Base-by-base conservation (phyloP, 257 asterid species). In the Solanum bulbocastanum region DNA sequence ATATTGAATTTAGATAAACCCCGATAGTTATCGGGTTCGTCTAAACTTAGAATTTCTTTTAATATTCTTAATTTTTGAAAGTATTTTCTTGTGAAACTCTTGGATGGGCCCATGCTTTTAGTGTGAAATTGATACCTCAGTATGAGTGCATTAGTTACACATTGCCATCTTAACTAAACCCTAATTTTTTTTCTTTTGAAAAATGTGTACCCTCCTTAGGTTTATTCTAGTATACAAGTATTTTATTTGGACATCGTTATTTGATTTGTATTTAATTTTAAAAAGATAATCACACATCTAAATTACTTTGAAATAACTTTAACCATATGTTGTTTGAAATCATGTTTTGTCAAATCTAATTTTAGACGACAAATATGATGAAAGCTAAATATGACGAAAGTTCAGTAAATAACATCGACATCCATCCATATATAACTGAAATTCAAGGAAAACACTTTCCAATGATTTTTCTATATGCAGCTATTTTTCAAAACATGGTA, bases 101-200 rank as follows among this genome's bases (percentile, higher is more conserved):
- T 39, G 56, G 68, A 46, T 84, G 82, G 87, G 87, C 44, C 78
- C 30, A 5, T 79, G 86, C 58, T 66, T 74, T 36, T 65, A 14
- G 37, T 75, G 65, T 75, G 58, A 56, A 42, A 4, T 37, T 86
- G 71, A 60, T 37, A 84, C 87, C 83, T 27, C 44, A 66, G 30
- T 27, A 20, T 33, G 42, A 71, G n/a, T 14, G 25, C 23, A 78
- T 40, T 49, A 65, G 52, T 11, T 46, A 44, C 62, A 62, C 82
- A 83, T 87, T n/a, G 36, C 42, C 69, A 69, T 85, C 75, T 79
- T 32, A 62, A n/a, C 52, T 69, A 90, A 87, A 83, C 90, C 92
- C 92, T 90, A 90, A 82, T 0, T 78, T 25, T 42, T 42, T 65
- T 90, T 79, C 75, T 35, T 49, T 32, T 27, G 60, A 23, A 46